A percentile compares a stretch with the other conserved stretches of the same genome.
These are phyloP conservation scores for Periconia macrospinosa DNA, from an alignment of 2,329 filamentous ascomycete genomes.

Conservation along the genomic window DNA sequence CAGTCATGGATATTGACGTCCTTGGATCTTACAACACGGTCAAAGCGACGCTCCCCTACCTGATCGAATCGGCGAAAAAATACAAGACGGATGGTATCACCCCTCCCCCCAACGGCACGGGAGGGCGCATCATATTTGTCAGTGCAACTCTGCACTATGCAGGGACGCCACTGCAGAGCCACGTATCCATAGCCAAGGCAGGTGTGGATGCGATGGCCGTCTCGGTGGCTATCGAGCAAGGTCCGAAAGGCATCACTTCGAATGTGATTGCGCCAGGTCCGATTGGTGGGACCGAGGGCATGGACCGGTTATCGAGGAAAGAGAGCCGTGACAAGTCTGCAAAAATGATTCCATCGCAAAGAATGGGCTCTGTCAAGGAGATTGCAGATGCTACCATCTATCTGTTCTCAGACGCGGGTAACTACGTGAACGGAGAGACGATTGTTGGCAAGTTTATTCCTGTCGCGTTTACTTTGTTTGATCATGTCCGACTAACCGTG, in stretches of 20 bases:
- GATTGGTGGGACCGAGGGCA: slow-evolving; percentile 77
- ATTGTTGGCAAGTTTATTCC: slow-evolving; percentile 66
- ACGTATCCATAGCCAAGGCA: slow-evolving; percentile 90
- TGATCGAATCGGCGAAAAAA: slow-evolving; percentile 71
- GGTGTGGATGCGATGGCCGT: slow-evolving; percentile 83
- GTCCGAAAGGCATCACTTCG: slow-evolving; percentile 80
- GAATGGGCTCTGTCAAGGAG: slow-evolving; percentile 79
- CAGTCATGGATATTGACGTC: slow-evolving; percentile 95
- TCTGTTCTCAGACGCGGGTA: slow-evolving; percentile 81
- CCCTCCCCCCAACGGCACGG: slow-evolving; percentile 55
- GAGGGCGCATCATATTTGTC: slow-evolving; percentile 85
- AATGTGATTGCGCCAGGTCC: slow-evolving; percentile 90
- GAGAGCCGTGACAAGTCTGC: slow-evolving; percentile 32
- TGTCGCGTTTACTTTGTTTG: not conserved
- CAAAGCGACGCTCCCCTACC: slow-evolving; percentile 84
- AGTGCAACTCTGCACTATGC: slow-evolving; percentile 91
- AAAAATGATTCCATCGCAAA: slow-evolving; percentile 66
- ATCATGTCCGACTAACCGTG: slow-evolving; percentile 16
- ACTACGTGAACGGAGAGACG: slow-evolving; percentile 81
- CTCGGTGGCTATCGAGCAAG: slow-evolving; percentile 83
- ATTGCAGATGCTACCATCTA: slow-evolving; percentile 92
- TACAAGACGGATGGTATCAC: slow-evolving; percentile 62
- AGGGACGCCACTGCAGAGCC: slow-evolving; percentile 80
- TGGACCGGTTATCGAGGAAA: slow-evolving; percentile 46
- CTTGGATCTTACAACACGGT: slow-evolving; percentile 92